Evolutionary conservation across 345 rosid species (phyloP).

Genomic region (Rhizophora mangle): DNA sequence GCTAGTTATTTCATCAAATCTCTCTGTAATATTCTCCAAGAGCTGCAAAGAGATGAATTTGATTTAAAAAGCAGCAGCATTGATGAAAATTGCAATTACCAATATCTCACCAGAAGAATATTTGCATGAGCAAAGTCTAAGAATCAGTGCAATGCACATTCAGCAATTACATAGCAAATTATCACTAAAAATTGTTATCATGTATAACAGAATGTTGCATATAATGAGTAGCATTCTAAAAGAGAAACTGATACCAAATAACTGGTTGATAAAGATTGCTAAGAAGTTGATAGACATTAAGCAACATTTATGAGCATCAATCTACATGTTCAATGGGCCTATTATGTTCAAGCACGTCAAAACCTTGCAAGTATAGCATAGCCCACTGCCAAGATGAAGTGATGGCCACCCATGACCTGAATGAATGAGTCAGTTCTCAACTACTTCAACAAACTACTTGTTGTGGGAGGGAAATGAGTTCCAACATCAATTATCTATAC

Average conservation of each 20-base stretch:
- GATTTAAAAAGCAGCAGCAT: slow-evolving; percentile 5
- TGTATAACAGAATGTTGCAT: no score
- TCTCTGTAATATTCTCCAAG: slow-evolving; percentile 72
- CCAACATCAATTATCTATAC: no score
- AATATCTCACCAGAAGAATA: not conserved
- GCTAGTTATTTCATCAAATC: slow-evolving; percentile 69
- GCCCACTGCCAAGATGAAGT: not conserved
- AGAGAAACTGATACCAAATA: no score
- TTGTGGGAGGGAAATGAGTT: not conserved
- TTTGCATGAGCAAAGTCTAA: not conserved
- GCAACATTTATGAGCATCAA: no score
- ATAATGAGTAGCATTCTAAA: no score
- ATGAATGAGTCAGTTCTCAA: not conserved
- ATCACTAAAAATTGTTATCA: no score
- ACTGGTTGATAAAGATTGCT: no score
- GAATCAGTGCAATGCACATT: not conserved
- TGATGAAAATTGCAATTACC: not conserved
- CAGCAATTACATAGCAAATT: not conserved
- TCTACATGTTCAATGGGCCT: no score
- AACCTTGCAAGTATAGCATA: no score
- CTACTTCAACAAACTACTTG: not conserved
- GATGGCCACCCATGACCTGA: not conserved
- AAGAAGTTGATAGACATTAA: no score
- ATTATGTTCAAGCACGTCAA: no score
- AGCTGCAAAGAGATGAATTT: slow-evolving; percentile 51